Percentiles rank a stretch among this genome's conserved stretches.
These are phyloP conservation scores for Ophiobolus disseminans DNA, from an alignment of 2,329 filamentous ascomycete species.

Conservation along the genomic window DNA sequence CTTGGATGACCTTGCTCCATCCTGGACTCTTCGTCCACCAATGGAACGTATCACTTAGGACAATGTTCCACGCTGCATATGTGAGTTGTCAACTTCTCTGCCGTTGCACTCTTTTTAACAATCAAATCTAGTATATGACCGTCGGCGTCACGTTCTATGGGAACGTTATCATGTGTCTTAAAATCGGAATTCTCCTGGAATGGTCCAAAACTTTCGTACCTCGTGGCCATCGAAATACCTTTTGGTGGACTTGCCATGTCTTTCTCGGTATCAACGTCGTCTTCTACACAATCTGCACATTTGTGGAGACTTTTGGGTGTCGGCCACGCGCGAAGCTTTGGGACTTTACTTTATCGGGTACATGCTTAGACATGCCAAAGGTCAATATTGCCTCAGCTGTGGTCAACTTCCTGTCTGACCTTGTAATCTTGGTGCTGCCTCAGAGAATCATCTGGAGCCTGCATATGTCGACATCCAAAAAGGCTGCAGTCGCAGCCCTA, in stretches of 20 bases:
- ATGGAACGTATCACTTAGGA: conserved; percentile 16
- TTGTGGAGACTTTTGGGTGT: conserved; percentile 26
- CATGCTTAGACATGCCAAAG: conserved; percentile 17
- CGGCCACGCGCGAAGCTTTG: not conserved
- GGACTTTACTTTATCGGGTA: conserved; percentile 23
- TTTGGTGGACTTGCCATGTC: conserved; percentile 42
- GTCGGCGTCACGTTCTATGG: conserved; percentile 10
- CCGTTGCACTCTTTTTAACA: not conserved
- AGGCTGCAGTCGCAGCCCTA: conserved; percentile 26
- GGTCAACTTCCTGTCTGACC: conserved; percentile 42
- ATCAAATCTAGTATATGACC: conserved; percentile 16
- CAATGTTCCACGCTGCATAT: not conserved
- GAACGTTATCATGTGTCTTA: conserved; percentile 14
- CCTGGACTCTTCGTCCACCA: conserved; percentile 16
- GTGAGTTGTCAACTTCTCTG: not conserved
- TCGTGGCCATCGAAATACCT: conserved; percentile 31
- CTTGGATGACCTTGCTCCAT: not conserved
- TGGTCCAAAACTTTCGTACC: conserved; percentile 50
- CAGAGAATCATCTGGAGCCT: conserved; percentile 45
- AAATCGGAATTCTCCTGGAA: conserved; percentile 42
- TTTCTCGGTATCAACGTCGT: conserved; percentile 40
- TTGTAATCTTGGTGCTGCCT: conserved; percentile 43
- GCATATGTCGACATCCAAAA: conserved; percentile 33
- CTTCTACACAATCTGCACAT: conserved; percentile 32
- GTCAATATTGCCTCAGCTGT: conserved; percentile 40